A percentile compares a stretch with the other conserved stretches of the same genome.
Evolutionary conservation across 345 rosid genomes (phyloP).

Genomic region (Orychophragmus violaceus): DNA sequence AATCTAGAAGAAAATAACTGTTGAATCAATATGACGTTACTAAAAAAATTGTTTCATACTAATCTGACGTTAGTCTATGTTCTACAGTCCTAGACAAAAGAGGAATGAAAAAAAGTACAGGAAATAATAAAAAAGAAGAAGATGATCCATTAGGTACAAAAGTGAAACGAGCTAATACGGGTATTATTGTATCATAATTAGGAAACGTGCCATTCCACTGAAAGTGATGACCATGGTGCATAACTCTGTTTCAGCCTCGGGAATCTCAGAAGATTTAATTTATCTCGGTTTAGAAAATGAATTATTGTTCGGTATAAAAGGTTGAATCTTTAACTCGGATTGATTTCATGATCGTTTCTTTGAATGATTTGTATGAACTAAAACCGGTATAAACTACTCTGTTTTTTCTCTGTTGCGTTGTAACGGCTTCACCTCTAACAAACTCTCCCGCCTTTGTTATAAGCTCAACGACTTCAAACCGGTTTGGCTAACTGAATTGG

Average conservation of each 20-base stretch:
- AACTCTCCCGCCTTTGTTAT: no score
- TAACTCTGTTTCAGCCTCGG: background rate
- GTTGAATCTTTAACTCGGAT: no score
- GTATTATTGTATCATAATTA: background rate
- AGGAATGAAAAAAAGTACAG: background rate
- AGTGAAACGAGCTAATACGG: background rate
- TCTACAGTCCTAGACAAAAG: background rate
- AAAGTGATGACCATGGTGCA: background rate
- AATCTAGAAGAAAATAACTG: background rate
- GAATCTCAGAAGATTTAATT: background rate
- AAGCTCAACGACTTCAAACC: no score
- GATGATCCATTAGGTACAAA: background rate
- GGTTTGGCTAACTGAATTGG: no score
- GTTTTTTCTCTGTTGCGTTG: no score
- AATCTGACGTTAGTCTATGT: background rate
- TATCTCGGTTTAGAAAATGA: background rate
- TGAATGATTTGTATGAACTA: no score
- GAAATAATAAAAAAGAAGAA: background rate
- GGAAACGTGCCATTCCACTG: background rate
- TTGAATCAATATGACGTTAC: background rate
- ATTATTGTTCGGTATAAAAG: no score
- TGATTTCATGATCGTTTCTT: no score
- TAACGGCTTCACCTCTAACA: no score
- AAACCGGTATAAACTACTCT: no score
- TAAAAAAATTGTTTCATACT: background rate